Evolutionary conservation across 495 filamentous ascomycete species (phyloP).

Genomic region (Aspergillus kassunensis): DNA sequence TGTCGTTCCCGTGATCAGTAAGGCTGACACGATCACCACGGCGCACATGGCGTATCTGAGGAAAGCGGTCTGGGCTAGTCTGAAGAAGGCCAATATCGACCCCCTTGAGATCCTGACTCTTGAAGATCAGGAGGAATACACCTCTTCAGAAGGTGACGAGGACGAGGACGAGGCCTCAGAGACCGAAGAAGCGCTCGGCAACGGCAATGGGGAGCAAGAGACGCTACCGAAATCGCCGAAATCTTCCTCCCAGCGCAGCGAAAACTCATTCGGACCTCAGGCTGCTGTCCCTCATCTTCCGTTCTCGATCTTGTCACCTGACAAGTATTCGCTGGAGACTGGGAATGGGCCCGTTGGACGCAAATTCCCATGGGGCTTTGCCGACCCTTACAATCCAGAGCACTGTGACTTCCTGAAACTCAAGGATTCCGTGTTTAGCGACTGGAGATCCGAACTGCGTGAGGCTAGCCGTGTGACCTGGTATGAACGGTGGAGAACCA

Average conservation of each 20-base stretch:
- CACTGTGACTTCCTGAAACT: slow-evolving; percentile 94
- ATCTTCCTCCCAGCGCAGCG: slow-evolving; percentile 27
- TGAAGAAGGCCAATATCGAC: slow-evolving; percentile 83
- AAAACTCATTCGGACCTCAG: slow-evolving; percentile 23
- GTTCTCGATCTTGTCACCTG: slow-evolving; percentile 89
- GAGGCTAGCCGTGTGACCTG: slow-evolving; percentile 89
- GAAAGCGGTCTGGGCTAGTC: slow-evolving; percentile 80
- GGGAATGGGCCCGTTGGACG: slow-evolving; percentile 59
- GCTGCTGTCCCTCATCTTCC: slow-evolving; percentile 54
- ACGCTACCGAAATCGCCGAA: slow-evolving; percentile 35
- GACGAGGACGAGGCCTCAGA: slow-evolving; percentile 38
- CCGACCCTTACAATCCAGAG: slow-evolving; percentile 80
- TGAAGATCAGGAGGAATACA: slow-evolving; percentile 66
- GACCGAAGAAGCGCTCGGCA: slow-evolving; percentile 13
- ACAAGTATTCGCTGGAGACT: slow-evolving; percentile 74
- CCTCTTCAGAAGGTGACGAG: slow-evolving; percentile 56
- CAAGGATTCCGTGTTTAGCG: slow-evolving; percentile 86
- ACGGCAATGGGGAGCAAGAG: slow-evolving; percentile 35
- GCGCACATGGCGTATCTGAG: slow-evolving; percentile 93
- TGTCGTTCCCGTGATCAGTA: slow-evolving; percentile 92
- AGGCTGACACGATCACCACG: slow-evolving; percentile 92
- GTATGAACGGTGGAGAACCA: slow-evolving; percentile 95
- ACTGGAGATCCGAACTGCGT: slow-evolving; percentile 88
- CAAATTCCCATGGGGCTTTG: slow-evolving; percentile 94
- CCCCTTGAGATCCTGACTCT: slow-evolving; percentile 81